phyloP scores from a whole-genome alignment of 495 filamentous ascomycete species.

The Cryomyces minteri region DNA sequence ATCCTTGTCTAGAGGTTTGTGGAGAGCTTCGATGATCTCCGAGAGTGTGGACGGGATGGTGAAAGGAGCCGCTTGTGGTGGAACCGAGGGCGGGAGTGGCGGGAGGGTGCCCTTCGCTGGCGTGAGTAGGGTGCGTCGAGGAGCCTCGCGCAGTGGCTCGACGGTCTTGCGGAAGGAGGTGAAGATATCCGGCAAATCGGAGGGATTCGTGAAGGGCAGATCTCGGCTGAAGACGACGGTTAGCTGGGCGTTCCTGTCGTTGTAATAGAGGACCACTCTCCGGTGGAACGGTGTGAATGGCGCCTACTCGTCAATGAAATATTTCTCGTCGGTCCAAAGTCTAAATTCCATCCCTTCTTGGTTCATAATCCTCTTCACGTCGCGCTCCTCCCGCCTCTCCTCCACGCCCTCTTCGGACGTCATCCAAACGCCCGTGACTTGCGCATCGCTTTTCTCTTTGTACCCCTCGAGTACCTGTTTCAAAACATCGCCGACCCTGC shows the following conservation, averaged over 20 bases:
- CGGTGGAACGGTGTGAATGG: no score
- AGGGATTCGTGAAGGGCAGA: conserved; percentile 24
- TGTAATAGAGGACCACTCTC: neutral
- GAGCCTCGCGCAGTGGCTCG: conserved; percentile 42
- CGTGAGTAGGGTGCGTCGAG: conserved; percentile 28
- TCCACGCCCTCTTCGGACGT: conserved; percentile 44
- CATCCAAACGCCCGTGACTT: conserved; percentile 49
- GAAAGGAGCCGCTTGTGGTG: conserved; percentile 39
- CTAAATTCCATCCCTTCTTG: conserved; percentile 33
- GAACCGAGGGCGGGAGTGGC: conserved; percentile 31
- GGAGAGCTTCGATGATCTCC: conserved; percentile 29
- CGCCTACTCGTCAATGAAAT: conserved; percentile 48
- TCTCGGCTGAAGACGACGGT: conserved; percentile 29
- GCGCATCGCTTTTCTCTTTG: conserved; percentile 11
- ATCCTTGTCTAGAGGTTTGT: conserved; percentile 29
- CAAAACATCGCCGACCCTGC: conserved; percentile 33
- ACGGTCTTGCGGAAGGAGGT: conserved; percentile 46
- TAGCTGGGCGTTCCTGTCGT: neutral
- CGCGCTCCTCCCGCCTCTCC: conserved; percentile 40
- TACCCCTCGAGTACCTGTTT: conserved; percentile 29
- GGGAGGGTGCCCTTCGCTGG: conserved; percentile 27
- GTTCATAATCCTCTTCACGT: conserved; percentile 28
- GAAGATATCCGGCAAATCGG: conserved; percentile 46
- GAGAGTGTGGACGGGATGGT: conserved; percentile 32
- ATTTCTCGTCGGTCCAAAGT: conserved; percentile 51